Conservation (phyloP, 1,284 basidiomycete species). For the Porogramme epimiltina region DNA sequence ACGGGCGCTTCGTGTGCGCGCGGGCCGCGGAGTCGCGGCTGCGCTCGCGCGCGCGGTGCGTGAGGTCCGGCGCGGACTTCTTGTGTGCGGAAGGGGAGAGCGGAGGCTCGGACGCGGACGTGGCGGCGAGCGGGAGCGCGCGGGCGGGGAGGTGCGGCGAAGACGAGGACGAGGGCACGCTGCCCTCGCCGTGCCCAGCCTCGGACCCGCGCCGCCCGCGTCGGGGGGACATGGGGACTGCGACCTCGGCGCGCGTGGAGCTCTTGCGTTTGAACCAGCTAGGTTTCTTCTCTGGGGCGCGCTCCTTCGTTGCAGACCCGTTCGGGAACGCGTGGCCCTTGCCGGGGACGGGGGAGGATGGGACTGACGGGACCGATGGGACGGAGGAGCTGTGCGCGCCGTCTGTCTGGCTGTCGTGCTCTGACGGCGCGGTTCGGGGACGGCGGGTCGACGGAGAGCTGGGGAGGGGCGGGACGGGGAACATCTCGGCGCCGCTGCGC, state of each 20-base stretch:
- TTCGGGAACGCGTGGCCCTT: constrained; percentile 16
- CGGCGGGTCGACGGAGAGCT: constrained; percentile 19
- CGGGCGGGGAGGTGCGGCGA: constrained; percentile 9
- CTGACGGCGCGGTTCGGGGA: constrained; percentile 19
- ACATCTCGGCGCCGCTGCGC: constrained; percentile 16
- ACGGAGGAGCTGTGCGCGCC: background rate
- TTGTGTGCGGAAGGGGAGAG: constrained; percentile 24
- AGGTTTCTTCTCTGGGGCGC: constrained; percentile 43
- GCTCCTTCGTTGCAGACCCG: constrained; percentile 37
- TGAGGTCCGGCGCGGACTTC: constrained; percentile 28
- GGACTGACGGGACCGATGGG: constrained; percentile 8
- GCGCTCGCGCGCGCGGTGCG: constrained; percentile 11
- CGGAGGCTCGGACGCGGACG: constrained; percentile 7
- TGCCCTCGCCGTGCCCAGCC: too few species aligned
- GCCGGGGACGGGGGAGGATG: constrained; percentile 16
- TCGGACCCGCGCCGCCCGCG: constrained; percentile 14
- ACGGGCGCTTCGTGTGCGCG: constrained; percentile 24
- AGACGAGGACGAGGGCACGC: too few species aligned
- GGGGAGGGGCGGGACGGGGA: constrained; percentile 26
- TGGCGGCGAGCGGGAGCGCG: constrained; percentile 3
- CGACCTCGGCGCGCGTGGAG: constrained; percentile 20
- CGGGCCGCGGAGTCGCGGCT: constrained; percentile 3
- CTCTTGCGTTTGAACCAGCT: constrained; percentile 58
- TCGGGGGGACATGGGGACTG: constrained; percentile 5
- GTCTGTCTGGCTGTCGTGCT: constrained; percentile 5